A percentile compares a stretch with the other conserved stretches of the same genome.
phyloP scores from a whole-genome alignment of 129 eudicot genomes.

The Lactuca sativa region DNA sequence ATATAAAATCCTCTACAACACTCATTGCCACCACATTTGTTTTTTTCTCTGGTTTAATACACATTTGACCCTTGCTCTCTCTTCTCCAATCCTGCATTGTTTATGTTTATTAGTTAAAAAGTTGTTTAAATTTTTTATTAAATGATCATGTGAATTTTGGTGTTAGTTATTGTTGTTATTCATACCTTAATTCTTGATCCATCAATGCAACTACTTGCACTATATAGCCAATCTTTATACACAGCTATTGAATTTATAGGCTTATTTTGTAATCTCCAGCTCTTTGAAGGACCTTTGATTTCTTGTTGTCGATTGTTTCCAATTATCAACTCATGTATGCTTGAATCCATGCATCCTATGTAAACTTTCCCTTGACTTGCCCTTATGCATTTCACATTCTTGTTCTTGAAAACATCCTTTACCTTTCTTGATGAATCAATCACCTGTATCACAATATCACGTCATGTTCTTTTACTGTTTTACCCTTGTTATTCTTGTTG shows the following conservation, averaged over 20 bases:
- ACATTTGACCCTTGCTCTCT: slow-evolving; percentile 51
- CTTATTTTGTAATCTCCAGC: slow-evolving; percentile 69
- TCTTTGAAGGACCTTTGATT: slow-evolving; percentile 60
- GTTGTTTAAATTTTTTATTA: not conserved
- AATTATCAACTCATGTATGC: slow-evolving; percentile 67
- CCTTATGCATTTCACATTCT: slow-evolving; percentile 56
- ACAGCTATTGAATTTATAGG: slow-evolving; percentile 53
- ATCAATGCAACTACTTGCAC: slow-evolving; percentile 63
- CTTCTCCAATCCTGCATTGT: slow-evolving; percentile 73
- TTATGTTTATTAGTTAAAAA: slow-evolving; percentile 8
- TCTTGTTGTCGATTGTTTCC: slow-evolving; percentile 68
- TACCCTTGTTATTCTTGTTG: not conserved
- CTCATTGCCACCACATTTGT: slow-evolving; percentile 61
- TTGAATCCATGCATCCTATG: slow-evolving; percentile 74
- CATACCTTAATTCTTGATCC: slow-evolving; percentile 72
- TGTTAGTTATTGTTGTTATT: not conserved
- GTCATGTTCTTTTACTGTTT: not conserved
- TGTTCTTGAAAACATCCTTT: slow-evolving; percentile 55
- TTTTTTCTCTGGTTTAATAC: slow-evolving; percentile 51
- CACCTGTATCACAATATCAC: slow-evolving; percentile 37
- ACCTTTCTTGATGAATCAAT: slow-evolving; percentile 60
- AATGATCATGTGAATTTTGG: not conserved
- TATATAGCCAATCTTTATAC: slow-evolving; percentile 76
- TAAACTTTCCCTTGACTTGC: slow-evolving; percentile 60
- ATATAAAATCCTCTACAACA: slow-evolving; percentile 83